Conservation (phyloP, 192 early-diverging fungal species). For the Backusella mclennaniae region DNA sequence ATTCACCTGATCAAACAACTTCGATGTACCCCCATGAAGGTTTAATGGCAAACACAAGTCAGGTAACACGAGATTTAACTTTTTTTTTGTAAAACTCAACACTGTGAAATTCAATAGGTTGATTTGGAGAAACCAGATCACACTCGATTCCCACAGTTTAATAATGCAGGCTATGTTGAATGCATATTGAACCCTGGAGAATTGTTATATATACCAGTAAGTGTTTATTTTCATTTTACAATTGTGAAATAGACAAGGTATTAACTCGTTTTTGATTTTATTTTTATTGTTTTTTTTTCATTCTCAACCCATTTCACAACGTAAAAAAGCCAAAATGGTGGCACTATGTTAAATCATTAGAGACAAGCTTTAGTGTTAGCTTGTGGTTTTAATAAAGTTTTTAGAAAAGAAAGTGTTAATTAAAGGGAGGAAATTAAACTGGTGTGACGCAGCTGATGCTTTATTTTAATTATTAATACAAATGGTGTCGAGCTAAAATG, state of each 20-base stretch:
- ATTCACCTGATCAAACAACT: conserved; percentile 56
- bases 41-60: conserved; percentile 72
- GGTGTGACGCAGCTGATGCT: neutral
- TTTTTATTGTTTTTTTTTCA: neutral
- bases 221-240: conserved; percentile 14
- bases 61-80: conserved; percentile 34
- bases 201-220: conserved; percentile 83
- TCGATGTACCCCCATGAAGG: conserved; percentile 59
- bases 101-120: conserved; percentile 41
- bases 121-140: conserved; percentile 67
- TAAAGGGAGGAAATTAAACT: neutral
- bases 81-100: neutral
- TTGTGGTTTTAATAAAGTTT: conserved; percentile 70
- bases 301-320: neutral
- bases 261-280: neutral
- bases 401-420: neutral
- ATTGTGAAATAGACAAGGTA: neutral
- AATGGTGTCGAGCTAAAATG: neutral
- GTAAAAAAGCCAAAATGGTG: conserved; percentile 72
- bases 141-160: conserved; percentile 52
- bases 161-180: conserved; percentile 60
- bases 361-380: conserved; percentile 79
- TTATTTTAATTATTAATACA: conserved; percentile 3
- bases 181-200: conserved; percentile 74
- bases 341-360: conserved; percentile 83